Evolutionary conservation across 2,329 filamentous ascomycete genomes (phyloP).

Genomic region (Fusarium anguioides): DNA sequence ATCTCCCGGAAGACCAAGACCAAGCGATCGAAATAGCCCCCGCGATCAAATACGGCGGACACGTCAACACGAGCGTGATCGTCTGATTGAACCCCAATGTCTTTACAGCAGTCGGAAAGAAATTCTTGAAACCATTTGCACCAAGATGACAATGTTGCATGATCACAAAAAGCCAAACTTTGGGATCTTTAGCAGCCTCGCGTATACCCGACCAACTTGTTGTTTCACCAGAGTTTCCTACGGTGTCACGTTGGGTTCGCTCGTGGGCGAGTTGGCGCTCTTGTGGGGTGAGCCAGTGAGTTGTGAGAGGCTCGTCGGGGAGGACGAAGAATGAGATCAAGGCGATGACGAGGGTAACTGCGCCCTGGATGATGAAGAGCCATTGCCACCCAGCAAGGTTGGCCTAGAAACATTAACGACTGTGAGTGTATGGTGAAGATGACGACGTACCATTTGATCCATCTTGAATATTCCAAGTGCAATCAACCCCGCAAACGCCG

Average conservation of each 20-base stretch:
- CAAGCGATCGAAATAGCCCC: slow-evolving; percentile 27
- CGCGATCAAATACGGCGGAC: slow-evolving; percentile 58
- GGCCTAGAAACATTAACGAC: background rate
- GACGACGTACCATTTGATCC: slow-evolving; percentile 31
- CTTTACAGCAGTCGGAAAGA: slow-evolving; percentile 41
- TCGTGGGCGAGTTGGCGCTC: slow-evolving; percentile 55
- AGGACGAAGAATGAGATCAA: slow-evolving; percentile 42
- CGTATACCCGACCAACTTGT: slow-evolving; percentile 57
- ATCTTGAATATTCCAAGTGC: slow-evolving; percentile 54
- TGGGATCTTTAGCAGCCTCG: slow-evolving; percentile 57
- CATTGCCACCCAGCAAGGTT: slow-evolving; percentile 47
- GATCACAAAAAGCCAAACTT: slow-evolving; percentile 60
- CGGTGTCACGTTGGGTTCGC: slow-evolving; percentile 58
- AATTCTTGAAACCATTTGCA: slow-evolving; percentile 58
- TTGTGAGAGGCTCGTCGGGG: slow-evolving; percentile 55
- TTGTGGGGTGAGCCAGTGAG: slow-evolving; percentile 55
- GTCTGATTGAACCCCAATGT: slow-evolving; percentile 43
- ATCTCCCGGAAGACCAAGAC: slow-evolving; percentile 55
- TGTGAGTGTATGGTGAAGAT: rapidly evolving
- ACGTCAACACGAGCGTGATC: slow-evolving; percentile 43
- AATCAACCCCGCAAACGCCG: slow-evolving; percentile 57
- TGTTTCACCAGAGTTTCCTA: slow-evolving; percentile 54
- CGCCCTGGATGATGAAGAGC: slow-evolving; percentile 75
- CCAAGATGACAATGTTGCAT: slow-evolving; percentile 64
- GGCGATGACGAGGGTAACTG: slow-evolving; percentile 46